These are phyloP conservation scores for Penicillium nordicum DNA, from an alignment of 2,329 filamentous ascomycete species.

Conservation along the genomic window DNA sequence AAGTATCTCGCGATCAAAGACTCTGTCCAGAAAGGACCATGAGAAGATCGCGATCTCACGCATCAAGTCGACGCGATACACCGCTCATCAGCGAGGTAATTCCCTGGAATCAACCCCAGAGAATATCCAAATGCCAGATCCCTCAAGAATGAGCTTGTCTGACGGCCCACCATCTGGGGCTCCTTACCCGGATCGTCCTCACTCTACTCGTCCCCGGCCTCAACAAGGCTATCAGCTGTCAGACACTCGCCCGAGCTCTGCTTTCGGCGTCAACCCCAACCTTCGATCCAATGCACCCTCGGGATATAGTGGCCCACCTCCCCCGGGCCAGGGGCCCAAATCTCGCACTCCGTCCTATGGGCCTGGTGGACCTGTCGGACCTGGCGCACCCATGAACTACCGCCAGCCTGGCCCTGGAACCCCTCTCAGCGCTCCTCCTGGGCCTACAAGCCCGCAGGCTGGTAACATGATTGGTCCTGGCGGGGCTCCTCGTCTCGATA, in stretches of 20 bases:
- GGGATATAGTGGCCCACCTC: slow-evolving; percentile 27
- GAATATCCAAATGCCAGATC: slow-evolving; percentile 49
- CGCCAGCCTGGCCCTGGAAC: slow-evolving; percentile 34
- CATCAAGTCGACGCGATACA: slow-evolving; percentile 73
- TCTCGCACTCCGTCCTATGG: slow-evolving; percentile 33
- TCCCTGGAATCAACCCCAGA: slow-evolving; percentile 44
- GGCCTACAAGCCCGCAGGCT: slow-evolving; percentile 30
- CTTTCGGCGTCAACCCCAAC: slow-evolving; percentile 49
- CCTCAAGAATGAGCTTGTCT: slow-evolving; percentile 42
- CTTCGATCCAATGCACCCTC: slow-evolving; percentile 40
- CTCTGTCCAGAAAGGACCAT: slow-evolving; percentile 84
- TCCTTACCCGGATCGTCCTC: slow-evolving; percentile 43
- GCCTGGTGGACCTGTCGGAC: slow-evolving; percentile 23
- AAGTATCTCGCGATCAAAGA: slow-evolving; percentile 76
- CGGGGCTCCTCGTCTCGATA: slow-evolving; percentile 41
- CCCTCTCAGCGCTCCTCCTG: slow-evolving; percentile 26
- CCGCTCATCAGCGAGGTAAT: slow-evolving; percentile 53
- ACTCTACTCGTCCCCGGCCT: slow-evolving; percentile 35
- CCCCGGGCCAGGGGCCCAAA: slow-evolving; percentile 9
- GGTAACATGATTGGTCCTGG: slow-evolving; percentile 26
- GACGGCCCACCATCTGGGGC: slow-evolving; percentile 37
- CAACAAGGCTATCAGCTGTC: slow-evolving; percentile 34
- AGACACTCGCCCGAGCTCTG: slow-evolving; percentile 44
- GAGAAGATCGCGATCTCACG: slow-evolving; percentile 84
- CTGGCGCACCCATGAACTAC: slow-evolving; percentile 32